Conservation (phyloP, 2,329 filamentous ascomycete genomes). For the Paecilomyces fulvus region DNA sequence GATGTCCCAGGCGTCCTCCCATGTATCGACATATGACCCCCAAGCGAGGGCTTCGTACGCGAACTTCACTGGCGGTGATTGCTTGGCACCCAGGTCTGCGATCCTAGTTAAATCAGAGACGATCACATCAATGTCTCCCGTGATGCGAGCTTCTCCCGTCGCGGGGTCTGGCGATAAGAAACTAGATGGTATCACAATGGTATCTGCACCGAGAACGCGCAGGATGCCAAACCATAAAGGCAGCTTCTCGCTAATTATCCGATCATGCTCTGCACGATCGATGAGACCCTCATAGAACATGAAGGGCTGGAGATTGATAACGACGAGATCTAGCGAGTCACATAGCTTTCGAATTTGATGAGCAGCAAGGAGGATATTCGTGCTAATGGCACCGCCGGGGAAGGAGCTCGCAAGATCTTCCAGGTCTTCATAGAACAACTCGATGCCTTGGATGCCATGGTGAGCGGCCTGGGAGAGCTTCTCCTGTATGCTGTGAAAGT, state of each 20-base stretch:
- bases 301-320: slow-evolving; percentile 58
- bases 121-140: slow-evolving; percentile 45
- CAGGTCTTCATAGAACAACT: slow-evolving; percentile 69
- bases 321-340: slow-evolving; percentile 6
- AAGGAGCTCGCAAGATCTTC: slow-evolving; percentile 47
- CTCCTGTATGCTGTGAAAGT: slow-evolving; percentile 53
- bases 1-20: slow-evolving; percentile 64
- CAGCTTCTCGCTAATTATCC: slow-evolving; percentile 49
- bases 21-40: slow-evolving; percentile 60
- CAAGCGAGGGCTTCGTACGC: slow-evolving; percentile 66
- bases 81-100: slow-evolving; percentile 54
- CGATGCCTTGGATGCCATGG: slow-evolving; percentile 58
- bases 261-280: slow-evolving; percentile 49
- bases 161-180: slow-evolving; percentile 39
- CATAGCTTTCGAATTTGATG: slow-evolving; percentile 44
- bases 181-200: slow-evolving; percentile 63
- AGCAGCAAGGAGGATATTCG: slow-evolving; percentile 47
- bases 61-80: slow-evolving; percentile 51
- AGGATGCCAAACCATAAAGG: slow-evolving; percentile 58
- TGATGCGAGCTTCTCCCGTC: slow-evolving; percentile 29
- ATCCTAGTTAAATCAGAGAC: slow-evolving; percentile 52
- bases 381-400: slow-evolving; percentile 34
- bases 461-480: slow-evolving; percentile 58
- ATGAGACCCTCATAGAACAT: slow-evolving; percentile 63
- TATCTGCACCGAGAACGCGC: slow-evolving; percentile 52